Evolutionary conservation across 441 rosid species (phyloP), one percentile per base, ranked within the genome.

Genomic region (Dalechampia spathulata): DNA sequence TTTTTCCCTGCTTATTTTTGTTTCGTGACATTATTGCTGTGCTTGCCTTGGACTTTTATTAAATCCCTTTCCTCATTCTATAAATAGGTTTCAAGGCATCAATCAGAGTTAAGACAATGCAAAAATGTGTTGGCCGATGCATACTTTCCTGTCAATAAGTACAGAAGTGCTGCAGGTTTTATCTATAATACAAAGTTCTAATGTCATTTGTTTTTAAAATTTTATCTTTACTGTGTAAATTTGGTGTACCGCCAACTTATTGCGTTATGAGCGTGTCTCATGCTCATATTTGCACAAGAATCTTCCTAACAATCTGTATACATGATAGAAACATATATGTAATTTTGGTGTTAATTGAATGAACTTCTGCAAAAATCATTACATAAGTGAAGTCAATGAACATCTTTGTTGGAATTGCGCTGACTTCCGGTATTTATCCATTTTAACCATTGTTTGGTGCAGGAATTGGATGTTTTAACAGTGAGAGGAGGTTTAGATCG

Each of bases 1-100:
- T 8, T 8, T 30, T 30, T 30, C 34, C 34, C n/a, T n/a, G n/a
- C n/a, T n/a, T n/a, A n/a, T n/a, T n/a, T 30, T 8, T 30, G 8
- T 30, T 3, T 4, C 4, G 8, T 30, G 34, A 30, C 34, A 30
- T 4, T 8, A 3, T 4, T 30, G 4, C 34, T 30, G 34, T 30
- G 34, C 34, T 30, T 52, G 15, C 14, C 64, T 34, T 57, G 23
- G 47, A 55, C 44, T 38, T 38, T 7, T 8, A 16, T 19, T 38
- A 6, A 34, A 25, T 42, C 63, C 38, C 6, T 2, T 40, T 1
- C 45, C 15, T 14, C 58, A 27, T n/a, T 66, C 47, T 43, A 37
- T 17, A 39, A 20, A 47, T 73, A 87, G 96, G 83, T 77, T 64
- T 60, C 86, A 49, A 75, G 71, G 71, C 77, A 78, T 68, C 83